Percentiles rank a stretch among this genome's conserved stretches.
These are phyloP conservation scores for Solanum boliviense DNA, from an alignment of 257 asterid genomes.

Conservation along the genomic window DNA sequence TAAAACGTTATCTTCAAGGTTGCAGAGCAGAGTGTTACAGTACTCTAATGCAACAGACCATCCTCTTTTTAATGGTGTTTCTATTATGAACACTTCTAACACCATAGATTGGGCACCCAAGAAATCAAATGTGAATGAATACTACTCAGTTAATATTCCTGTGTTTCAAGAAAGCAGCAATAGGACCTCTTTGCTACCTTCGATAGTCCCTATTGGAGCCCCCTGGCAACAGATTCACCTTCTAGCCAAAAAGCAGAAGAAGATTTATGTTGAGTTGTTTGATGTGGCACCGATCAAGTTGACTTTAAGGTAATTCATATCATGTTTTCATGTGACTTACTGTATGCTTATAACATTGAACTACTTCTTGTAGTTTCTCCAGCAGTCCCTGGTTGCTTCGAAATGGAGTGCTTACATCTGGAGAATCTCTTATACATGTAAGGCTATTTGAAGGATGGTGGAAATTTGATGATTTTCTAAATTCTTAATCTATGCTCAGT, in stretches of 20 bases:
- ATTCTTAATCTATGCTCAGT: neutral
- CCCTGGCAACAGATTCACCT: slow-evolving; percentile 96
- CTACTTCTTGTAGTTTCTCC: slow-evolving; percentile 61
- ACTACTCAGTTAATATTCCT: slow-evolving; percentile 14
- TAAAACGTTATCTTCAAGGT: slow-evolving; percentile 48
- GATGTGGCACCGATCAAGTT: slow-evolving; percentile 77
- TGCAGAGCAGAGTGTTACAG: slow-evolving; percentile 44
- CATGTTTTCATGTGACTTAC: neutral
- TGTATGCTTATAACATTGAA: slow-evolving; percentile 6
- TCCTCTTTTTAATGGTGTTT: slow-evolving; percentile 18
- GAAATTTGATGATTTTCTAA: neutral
- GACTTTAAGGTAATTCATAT: slow-evolving; percentile 53
- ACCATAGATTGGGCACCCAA: slow-evolving; percentile 11
- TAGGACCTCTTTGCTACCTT: slow-evolving; percentile 35
- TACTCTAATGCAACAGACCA: slow-evolving; percentile 32
- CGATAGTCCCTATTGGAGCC: slow-evolving; percentile 85
- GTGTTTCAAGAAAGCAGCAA: slow-evolving; percentile 20
- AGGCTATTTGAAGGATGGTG: neutral
- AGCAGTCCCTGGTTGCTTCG: slow-evolving; percentile 96
- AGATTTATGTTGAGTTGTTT: slow-evolving; percentile 73
- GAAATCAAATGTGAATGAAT: slow-evolving; percentile 25
- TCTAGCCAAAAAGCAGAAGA: slow-evolving; percentile 60
- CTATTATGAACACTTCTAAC: slow-evolving; percentile 1
- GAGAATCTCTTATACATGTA: slow-evolving; percentile 91
- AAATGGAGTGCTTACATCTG: slow-evolving; percentile 76